Percentiles rank a stretch among this genome's conserved stretches.
These are phyloP conservation scores for Elsinoe arachidis DNA, from an alignment of 2,329 filamentous ascomycete species.

Conservation along the genomic window DNA sequence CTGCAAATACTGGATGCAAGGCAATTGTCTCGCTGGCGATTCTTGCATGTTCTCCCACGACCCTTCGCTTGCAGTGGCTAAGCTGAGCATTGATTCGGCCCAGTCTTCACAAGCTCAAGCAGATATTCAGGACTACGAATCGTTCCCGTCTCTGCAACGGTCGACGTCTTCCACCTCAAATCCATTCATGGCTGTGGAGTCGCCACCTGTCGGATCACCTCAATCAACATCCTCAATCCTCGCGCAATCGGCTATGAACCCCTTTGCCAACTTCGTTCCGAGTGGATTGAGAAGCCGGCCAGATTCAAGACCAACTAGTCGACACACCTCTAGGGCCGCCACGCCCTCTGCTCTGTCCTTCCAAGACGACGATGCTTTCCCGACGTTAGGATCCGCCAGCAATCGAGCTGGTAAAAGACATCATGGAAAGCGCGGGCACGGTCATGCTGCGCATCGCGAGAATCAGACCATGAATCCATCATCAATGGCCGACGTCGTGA, in stretches of 20 bases:
- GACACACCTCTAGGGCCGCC: conserved; percentile 59
- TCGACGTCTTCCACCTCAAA: conserved; percentile 36
- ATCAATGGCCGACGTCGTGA: conserved; percentile 87
- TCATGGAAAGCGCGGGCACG: conserved; percentile 82
- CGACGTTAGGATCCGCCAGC: conserved; percentile 67
- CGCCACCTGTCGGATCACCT: conserved; percentile 33
- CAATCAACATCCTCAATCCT: conserved; percentile 35
- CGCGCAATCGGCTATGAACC: conserved; percentile 50
- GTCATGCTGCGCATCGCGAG: conserved; percentile 55
- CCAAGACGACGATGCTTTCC: conserved; percentile 93
- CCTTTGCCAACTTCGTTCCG: conserved; percentile 50
- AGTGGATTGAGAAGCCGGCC: conserved; percentile 49
- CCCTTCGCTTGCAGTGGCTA: conserved; percentile 74
- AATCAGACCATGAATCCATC: conserved; percentile 55
- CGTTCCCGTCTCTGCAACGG: conserved; percentile 66
- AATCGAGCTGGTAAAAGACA: conserved; percentile 79
- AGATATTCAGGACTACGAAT: conserved; percentile 70
- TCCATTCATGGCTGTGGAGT: conserved; percentile 34
- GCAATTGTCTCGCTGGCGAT: conserved; percentile 86
- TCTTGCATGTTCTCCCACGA: conserved; percentile 98
- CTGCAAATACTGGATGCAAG: conserved; percentile 99
- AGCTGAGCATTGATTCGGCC: conserved; percentile 63
- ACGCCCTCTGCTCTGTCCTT: conserved; percentile 62
- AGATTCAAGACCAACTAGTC: conserved; percentile 75
- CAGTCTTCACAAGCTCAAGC: conserved; percentile 56